phyloP scores from a whole-genome alignment of 2,329 filamentous ascomycete genomes.

The Aspergillus costaricaensis region DNA sequence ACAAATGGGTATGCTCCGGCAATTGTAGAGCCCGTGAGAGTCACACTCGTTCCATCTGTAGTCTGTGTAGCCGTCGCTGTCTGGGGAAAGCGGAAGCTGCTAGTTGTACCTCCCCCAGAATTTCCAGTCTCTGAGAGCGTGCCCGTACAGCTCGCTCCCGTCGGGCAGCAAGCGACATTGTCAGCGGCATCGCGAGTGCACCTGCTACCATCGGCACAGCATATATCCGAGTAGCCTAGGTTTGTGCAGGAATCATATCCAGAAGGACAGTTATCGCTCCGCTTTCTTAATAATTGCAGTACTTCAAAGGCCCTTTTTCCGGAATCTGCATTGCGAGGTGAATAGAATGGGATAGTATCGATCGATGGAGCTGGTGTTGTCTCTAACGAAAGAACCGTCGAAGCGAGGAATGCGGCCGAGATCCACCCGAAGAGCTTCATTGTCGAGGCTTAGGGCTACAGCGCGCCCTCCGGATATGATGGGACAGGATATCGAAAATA shows the following conservation, averaged over 20 bases:
- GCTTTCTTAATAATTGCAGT: conserved; percentile 33
- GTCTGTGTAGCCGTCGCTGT: conserved; percentile 33
- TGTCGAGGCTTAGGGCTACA: conserved; percentile 23
- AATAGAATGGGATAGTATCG: conserved; percentile 33
- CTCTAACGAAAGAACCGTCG: conserved; percentile 33
- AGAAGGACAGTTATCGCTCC: conserved; percentile 50
- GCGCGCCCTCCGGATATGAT: conserved; percentile 14
- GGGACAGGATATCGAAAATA: background rate
- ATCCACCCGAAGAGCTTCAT: conserved; percentile 39
- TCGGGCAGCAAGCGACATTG: conserved; percentile 64
- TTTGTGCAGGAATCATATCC: conserved; percentile 56
- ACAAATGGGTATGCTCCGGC: conserved; percentile 56
- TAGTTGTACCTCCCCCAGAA: conserved; percentile 20
- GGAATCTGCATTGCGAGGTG: conserved; percentile 26
- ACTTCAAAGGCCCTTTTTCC: conserved; percentile 33
- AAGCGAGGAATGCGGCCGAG: conserved; percentile 34
- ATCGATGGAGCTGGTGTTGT: conserved; percentile 23
- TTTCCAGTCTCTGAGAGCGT: conserved; percentile 44
- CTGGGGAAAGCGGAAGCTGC: conserved; percentile 40
- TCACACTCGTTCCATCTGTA: conserved; percentile 23
- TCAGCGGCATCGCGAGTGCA: conserved; percentile 60
- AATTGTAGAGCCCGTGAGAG: conserved; percentile 45
- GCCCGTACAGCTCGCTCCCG: conserved; percentile 60
- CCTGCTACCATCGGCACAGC: conserved; percentile 55
- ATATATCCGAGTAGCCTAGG: conserved; percentile 56